Base-by-base conservation (phyloP, 176 grass and related monocot genomes). In the Dendrocalamus sinicus region DNA sequence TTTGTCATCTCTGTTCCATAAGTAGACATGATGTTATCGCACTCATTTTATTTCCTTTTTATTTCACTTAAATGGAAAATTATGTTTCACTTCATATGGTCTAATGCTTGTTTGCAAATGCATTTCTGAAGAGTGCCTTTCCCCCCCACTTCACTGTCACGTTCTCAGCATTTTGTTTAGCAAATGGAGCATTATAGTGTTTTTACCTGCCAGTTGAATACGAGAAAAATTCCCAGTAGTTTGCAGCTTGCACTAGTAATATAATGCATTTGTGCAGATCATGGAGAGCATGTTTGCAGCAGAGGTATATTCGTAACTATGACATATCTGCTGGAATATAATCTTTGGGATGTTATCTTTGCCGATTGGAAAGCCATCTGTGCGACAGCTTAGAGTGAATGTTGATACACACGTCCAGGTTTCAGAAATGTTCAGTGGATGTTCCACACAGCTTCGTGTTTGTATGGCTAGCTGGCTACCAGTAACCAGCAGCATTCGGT, bases 11-110 rank as follows among this genome's bases (percentile, higher is more conserved):
- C 54, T 80, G 89, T 88, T 91, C 65, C 89, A 88, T 88, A 91
- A 91, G 86, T 91, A 91, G 89, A 91, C 81, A 91, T 91, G 77
- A 91, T 91, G 89, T 88, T 88, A 81, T 91, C 89, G 76, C 73
- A 88, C 85, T 72, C 83, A 76, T 76, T 88, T 88, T 91, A 80
- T 88, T 88, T 85, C 50, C 71, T 47, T 77, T 40, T 81, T 76
- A 84, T 91, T 91, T 91, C 63, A 70, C 77, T 85, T 85, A 24
- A 84, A 88, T 88, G 89, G 81, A 91, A 91, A 84, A 81, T 88
- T 85, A 84, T 85, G 81, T 75, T 88, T 81, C 81, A 76, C 45
- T 40, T 88, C 67, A 81, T 20, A 26, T 74, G 45, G 19, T 3
- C 13, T 32, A 11, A 47, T 89, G 20, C 54, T 7, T 70, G 64